Evolutionary conservation across 2,329 filamentous ascomycete genomes (phyloP).

Genomic region (Penicillium sp.): DNA sequence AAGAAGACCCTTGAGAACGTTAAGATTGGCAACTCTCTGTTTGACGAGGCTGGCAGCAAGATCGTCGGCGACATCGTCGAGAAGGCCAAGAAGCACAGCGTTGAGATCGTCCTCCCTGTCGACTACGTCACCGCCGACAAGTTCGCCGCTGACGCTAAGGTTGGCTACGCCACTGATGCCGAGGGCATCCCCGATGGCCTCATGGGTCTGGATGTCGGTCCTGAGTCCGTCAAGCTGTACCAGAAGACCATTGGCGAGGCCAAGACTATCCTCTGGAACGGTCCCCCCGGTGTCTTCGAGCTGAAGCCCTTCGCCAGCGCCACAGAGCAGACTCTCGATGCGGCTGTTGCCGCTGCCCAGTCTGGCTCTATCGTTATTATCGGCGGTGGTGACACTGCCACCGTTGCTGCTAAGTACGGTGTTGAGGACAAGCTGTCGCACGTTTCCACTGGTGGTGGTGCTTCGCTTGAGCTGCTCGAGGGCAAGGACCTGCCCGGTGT

Average conservation of each 20-base stretch:
- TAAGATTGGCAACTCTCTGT: conserved; percentile 85
- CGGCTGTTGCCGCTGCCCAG: conserved; percentile 76
- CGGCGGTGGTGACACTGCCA: conserved; percentile 95
- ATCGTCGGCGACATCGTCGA: conserved; percentile 83
- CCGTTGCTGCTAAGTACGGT: conserved; percentile 94
- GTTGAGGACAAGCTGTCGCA: conserved; percentile 97
- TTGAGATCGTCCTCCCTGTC: conserved; percentile 90
- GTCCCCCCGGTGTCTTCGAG: conserved; percentile 95
- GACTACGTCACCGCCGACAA: conserved; percentile 97
- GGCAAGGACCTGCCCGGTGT: conserved; percentile 97
- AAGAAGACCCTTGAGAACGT: conserved; percentile 97
- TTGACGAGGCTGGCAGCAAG: conserved; percentile 91
- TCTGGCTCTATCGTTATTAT: conserved; percentile 96
- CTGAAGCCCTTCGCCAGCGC: conserved; percentile 90
- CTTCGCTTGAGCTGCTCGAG: conserved; percentile 92
- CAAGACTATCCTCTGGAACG: conserved; percentile 99
- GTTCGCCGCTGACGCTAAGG: conserved; percentile 81
- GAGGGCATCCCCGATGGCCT: conserved; percentile 93
- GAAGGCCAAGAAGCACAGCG: conserved; percentile 95
- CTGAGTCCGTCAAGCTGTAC: conserved; percentile 85
- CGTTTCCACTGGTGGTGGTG: conserved; percentile 95
- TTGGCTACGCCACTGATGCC: conserved; percentile 77
- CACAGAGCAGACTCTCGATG: conserved; percentile 89
- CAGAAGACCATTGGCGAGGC: conserved; percentile 81
- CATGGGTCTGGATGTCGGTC: conserved; percentile 96